Evolutionary conservation across 805 yeast species (phyloP).

Genomic region (Kockiozyma suomiensis): DNA sequence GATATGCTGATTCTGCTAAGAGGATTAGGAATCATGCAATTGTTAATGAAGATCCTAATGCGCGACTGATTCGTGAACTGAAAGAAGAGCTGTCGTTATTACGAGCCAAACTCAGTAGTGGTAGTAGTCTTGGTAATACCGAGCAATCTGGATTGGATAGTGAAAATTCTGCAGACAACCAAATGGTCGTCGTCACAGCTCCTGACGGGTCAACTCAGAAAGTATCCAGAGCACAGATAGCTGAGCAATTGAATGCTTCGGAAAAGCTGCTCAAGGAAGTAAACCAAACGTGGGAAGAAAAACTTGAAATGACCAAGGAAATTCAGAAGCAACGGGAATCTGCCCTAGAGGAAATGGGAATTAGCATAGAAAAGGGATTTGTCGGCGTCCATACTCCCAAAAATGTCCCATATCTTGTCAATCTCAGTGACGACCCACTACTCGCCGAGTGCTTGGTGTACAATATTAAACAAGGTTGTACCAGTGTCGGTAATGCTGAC

Average conservation of each 20-base stretch:
- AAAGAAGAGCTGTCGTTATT: slow-evolving; percentile 36
- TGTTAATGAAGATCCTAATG: slow-evolving; percentile 48
- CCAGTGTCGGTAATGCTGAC: slow-evolving; percentile 37
- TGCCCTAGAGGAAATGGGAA: slow-evolving; percentile 39
- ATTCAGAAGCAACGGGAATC: slow-evolving; percentile 38
- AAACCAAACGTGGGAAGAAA: slow-evolving; percentile 39
- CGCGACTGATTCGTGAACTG: slow-evolving; percentile 36
- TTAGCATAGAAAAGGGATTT: slow-evolving; percentile 34
- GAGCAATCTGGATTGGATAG: not conserved
- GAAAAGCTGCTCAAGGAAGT: slow-evolving; percentile 37
- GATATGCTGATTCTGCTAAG: slow-evolving; percentile 79
- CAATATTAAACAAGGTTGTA: slow-evolving; percentile 37
- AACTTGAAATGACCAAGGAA: slow-evolving; percentile 33
- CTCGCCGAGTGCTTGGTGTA: slow-evolving; percentile 39
- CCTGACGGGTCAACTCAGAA: slow-evolving; percentile 29
- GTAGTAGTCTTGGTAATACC: not conserved
- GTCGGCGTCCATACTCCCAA: slow-evolving; percentile 39
- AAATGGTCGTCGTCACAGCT: slow-evolving; percentile 15
- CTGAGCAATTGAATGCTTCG: slow-evolving; percentile 31
- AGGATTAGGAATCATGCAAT: slow-evolving; percentile 64
- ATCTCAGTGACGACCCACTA: slow-evolving; percentile 38
- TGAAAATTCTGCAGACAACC: not conserved
- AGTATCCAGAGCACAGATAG: slow-evolving; percentile 30
- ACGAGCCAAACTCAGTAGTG: slow-evolving; percentile 20
- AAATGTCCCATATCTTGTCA: slow-evolving; percentile 38